Evolutionary conservation across 805 yeast species (phyloP).

Genomic region (Kuraishia ogatae): DNA sequence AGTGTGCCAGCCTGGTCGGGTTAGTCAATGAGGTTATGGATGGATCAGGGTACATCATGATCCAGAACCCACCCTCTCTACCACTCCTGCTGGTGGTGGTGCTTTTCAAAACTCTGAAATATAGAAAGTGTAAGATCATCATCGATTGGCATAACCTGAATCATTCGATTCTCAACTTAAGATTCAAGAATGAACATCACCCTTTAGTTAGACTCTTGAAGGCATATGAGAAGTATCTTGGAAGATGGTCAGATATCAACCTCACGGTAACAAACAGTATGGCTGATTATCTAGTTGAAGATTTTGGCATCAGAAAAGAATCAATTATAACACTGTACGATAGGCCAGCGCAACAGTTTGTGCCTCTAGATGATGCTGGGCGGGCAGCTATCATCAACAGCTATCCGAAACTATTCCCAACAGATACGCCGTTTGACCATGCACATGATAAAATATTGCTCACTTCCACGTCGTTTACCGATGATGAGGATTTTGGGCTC

Average conservation of each 20-base stretch:
- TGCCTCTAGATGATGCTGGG: constrained; percentile 31
- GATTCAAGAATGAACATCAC: constrained; percentile 43
- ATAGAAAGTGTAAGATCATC: constrained; percentile 52
- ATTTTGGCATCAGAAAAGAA: constrained; percentile 42
- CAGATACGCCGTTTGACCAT: constrained; percentile 21
- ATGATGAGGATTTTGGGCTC: constrained; percentile 81
- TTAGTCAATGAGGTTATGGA: constrained; percentile 49
- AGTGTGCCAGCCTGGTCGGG: constrained; percentile 35
- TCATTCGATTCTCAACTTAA: constrained; percentile 68
- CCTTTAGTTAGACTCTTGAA: constrained; percentile 54
- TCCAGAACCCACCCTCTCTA: constrained; percentile 90
- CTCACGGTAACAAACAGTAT: constrained; percentile 74
- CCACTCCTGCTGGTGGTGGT: constrained; percentile 68
- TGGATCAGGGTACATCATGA: constrained; percentile 58
- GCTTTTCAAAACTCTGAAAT: constrained; percentile 29
- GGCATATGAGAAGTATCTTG: constrained; percentile 54
- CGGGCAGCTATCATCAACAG: constrained; percentile 24
- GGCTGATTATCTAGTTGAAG: constrained; percentile 48
- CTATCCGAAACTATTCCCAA: constrained; percentile 23
- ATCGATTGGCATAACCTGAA: constrained; percentile 98
- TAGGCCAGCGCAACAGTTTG: constrained; percentile 68
- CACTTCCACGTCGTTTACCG: constrained; percentile 90
- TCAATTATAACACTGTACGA: constrained; percentile 69
- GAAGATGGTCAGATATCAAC: constrained; percentile 59
- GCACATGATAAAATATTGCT: constrained; percentile 54